Evolutionary conservation across 768 basidiomycete genomes (phyloP).

Genomic region (Suillus lakei): DNA sequence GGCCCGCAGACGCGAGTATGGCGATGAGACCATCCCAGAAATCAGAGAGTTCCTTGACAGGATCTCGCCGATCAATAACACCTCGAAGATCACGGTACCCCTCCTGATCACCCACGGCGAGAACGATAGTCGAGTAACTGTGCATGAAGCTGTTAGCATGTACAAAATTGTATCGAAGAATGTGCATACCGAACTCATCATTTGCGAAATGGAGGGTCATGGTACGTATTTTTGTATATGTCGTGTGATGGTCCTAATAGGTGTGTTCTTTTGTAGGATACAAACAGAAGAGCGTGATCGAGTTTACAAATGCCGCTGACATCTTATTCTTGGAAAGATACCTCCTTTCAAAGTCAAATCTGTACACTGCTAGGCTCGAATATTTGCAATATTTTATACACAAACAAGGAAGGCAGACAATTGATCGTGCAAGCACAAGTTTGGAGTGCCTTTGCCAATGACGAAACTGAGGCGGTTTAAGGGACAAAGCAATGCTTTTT

Average conservation of each 20-base stretch:
- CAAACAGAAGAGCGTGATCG: slow-evolving; percentile 48
- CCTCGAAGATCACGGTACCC: slow-evolving; percentile 40
- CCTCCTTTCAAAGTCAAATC: slow-evolving; percentile 26
- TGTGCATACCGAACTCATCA: slow-evolving; percentile 40
- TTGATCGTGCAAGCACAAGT: slow-evolving; percentile 7
- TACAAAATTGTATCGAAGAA: slow-evolving; percentile 36
- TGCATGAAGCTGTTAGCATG: slow-evolving; percentile 45
- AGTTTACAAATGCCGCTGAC: slow-evolving; percentile 45
- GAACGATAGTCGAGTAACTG: slow-evolving; percentile 43
- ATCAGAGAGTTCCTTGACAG: slow-evolving; percentile 43
- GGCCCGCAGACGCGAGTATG: slow-evolving; percentile 43
- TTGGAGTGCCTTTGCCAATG: slow-evolving; percentile 12
- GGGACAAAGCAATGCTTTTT: slow-evolving; percentile 1
- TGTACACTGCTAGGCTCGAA: background rate
- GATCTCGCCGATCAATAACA: slow-evolving; percentile 45
- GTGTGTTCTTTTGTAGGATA: slow-evolving; percentile 35
- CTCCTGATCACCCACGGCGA: slow-evolving; percentile 48
- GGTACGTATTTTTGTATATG: slow-evolving; percentile 31
- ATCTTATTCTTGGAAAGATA: slow-evolving; percentile 43
- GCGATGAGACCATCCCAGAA: slow-evolving; percentile 43
- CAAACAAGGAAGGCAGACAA: background rate
- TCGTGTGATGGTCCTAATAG: slow-evolving; percentile 10
- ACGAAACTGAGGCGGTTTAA: slow-evolving; percentile 1
- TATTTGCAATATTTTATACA: background rate
- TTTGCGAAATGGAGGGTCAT: slow-evolving; percentile 48